These are phyloP conservation scores for Wickerhamiella allomyrinae DNA, from an alignment of 805 yeast species.

Conservation along the genomic window DNA sequence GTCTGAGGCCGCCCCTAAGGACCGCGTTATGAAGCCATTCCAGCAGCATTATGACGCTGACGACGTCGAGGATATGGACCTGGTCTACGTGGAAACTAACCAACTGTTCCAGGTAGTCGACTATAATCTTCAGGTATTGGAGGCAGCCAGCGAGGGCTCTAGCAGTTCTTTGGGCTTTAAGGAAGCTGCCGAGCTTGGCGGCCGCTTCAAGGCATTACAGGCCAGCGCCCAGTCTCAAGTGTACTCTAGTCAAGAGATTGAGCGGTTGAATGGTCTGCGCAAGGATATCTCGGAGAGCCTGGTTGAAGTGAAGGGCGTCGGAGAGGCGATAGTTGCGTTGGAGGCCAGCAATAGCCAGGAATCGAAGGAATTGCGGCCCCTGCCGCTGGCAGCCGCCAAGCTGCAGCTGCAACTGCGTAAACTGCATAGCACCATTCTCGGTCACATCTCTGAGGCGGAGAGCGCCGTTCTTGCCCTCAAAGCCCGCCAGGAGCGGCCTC, in stretches of 20 bases:
- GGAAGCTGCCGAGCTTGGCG: not conserved
- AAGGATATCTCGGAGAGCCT: not conserved
- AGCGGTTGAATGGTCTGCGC: not conserved
- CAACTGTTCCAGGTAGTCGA: constrained; percentile 13
- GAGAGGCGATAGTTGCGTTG: not conserved
- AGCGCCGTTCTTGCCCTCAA: constrained; percentile 2
- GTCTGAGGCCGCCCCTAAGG: not conserved
- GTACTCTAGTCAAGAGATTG: not conserved
- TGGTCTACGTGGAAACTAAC: constrained; percentile 11
- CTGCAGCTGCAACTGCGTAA: constrained; percentile 5
- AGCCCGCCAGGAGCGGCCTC: constrained; percentile 3
- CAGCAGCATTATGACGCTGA: not conserved
- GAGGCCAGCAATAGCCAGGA: not conserved
- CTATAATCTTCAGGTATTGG: constrained; percentile 11
- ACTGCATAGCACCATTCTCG: not conserved
- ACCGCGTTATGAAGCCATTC: not conserved
- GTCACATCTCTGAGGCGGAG: constrained; percentile 1
- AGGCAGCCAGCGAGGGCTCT: not conserved
- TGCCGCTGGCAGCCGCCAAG: constrained; percentile 6
- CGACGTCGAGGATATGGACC: constrained; percentile 9
- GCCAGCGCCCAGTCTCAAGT: not conserved
- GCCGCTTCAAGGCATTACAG: not conserved
- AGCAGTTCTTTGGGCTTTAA: too few relatives aligned
- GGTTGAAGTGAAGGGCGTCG: not conserved
- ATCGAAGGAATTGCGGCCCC: not conserved